Percentiles rank a stretch among this genome's conserved stretches.
Evolutionary conservation across 2,329 filamentous ascomycete species (phyloP).

Genomic region (Karstenula rhodostoma): DNA sequence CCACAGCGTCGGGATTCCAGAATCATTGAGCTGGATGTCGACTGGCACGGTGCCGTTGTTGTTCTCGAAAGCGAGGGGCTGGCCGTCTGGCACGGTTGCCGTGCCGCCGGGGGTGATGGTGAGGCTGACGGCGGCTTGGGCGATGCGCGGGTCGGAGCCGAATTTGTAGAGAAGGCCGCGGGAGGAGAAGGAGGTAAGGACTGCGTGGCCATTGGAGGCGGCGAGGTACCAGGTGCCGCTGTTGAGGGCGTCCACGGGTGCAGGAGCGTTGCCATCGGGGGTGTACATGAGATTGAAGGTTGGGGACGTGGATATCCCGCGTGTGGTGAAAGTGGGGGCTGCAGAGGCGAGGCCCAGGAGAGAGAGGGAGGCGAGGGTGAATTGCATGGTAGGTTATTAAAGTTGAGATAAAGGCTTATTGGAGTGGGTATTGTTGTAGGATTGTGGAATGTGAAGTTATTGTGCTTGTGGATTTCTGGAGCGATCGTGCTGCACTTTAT

Average conservation of each 20-base stretch:
- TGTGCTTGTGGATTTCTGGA: neutral
- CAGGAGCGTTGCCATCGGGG: neutral
- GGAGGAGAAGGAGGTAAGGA: neutral
- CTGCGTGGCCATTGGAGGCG: neutral
- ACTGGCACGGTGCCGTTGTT: constrained; percentile 10
- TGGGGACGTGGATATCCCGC: neutral
- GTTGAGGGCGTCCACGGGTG: constrained; percentile 7
- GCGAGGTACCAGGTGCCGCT: constrained; percentile 10
- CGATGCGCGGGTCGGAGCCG: constrained; percentile 2
- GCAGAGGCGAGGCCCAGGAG: constrained; percentile 11
- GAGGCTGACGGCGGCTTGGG: constrained; percentile 6
- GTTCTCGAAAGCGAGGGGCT: constrained; percentile 7
- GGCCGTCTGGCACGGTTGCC: constrained; percentile 15
- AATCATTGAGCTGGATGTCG: constrained; percentile 2
- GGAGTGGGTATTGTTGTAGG: neutral
- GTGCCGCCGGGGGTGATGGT: constrained; percentile 19
- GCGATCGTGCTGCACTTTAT: neutral
- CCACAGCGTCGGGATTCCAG: constrained; percentile 5
- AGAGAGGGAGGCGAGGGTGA: constrained; percentile 8
- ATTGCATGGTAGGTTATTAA: constrained; percentile 6
- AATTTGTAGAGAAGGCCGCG: constrained; percentile 12
- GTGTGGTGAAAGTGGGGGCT: neutral
- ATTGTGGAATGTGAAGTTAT: neutral
- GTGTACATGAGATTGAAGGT: constrained; percentile 13
- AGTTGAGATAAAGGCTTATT: neutral